Conservation (phyloP, 768 basidiomycete species). For the Russula virescens region DNA sequence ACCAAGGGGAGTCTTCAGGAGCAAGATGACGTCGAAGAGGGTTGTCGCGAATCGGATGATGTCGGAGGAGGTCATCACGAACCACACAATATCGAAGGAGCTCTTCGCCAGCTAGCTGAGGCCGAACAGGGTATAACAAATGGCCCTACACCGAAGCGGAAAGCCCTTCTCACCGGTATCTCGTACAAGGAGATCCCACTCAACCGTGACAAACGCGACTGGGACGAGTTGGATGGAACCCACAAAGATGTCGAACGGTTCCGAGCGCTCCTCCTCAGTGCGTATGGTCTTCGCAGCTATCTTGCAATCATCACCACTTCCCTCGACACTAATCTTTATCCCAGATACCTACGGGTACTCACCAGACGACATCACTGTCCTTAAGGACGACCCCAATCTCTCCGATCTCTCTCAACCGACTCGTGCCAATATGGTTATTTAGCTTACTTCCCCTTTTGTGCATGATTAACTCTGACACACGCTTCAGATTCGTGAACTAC, state of each 20-base stretch:
- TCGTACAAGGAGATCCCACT: not conserved
- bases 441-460: not conserved
- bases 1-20: too few relatives aligned
- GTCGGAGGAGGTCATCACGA: too few relatives aligned
- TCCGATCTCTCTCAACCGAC: slow-evolving; percentile 13
- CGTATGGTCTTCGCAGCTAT: not conserved
- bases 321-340: not conserved
- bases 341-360: slow-evolving; percentile 18
- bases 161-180: slow-evolving; percentile 25
- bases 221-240: slow-evolving; percentile 5
- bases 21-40: too few relatives aligned
- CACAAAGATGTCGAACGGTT: slow-evolving; percentile 21
- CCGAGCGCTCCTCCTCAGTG: slow-evolving; percentile 9
- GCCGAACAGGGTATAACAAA: too few relatives aligned
- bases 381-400: slow-evolving; percentile 10
- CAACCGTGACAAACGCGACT: not conserved
- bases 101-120: too few relatives aligned
- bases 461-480: not conserved
- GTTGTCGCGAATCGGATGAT: too few relatives aligned
- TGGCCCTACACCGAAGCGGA: not conserved
- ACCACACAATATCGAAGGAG: too few relatives aligned
- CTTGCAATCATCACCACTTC: too few relatives aligned
- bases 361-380: slow-evolving; percentile 18
- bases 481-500: slow-evolving; percentile 20
- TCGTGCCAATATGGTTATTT: slow-evolving; percentile 17